Base-by-base conservation (phyloP, 1,284 basidiomycete species). In the Leccinum variabile region DNA sequence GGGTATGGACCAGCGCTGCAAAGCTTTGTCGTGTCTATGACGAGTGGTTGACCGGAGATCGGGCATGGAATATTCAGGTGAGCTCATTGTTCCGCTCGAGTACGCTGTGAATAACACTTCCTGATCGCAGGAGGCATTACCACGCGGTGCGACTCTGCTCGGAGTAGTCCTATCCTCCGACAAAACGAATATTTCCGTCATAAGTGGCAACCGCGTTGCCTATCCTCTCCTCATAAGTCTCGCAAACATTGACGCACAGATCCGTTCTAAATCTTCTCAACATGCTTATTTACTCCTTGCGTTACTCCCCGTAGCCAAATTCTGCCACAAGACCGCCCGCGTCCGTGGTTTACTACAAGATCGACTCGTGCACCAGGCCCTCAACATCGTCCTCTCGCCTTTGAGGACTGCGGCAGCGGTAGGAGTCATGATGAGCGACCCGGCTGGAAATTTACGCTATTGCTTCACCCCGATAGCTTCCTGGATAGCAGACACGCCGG, bases 401-500 rank as follows among this genome's bases (percentile, higher is more conserved):
- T 49, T 49, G 46, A 49, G 22, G 46, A 18, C 10, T 10, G 46
- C 22, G 22, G 46, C 46, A 49, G 44, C 44, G 9, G 44, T 46
- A n/a, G 44, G 44, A n/a, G 18, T 46, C 44, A 46, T 46, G n/a
- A 46, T 18, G n/a, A 49, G 46, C 10, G 46, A 49, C 13, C 46
- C 46, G 8, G n/a, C n/a, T 22, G n/a, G 46, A 25, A 49, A 49
- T 25, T 11, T 25, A 25, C 46, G 10, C 5, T 49, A 49, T 49
- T 49, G n/a, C 22, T 49, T 49, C 4, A 49, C 46, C 11, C 46
- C 11, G 9, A 13, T 49, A 49, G 22, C 46, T 5, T 49, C 46
- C 18, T n/a, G 32, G 32, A 64, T 65, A 4, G 55, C 41, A 4
- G 61, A 66, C 25, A 67, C 39, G 0, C 64, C 46, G 0, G 57